Conservation (phyloP, 108 stramenopile species). For the Conticribra guillardii region DNA sequence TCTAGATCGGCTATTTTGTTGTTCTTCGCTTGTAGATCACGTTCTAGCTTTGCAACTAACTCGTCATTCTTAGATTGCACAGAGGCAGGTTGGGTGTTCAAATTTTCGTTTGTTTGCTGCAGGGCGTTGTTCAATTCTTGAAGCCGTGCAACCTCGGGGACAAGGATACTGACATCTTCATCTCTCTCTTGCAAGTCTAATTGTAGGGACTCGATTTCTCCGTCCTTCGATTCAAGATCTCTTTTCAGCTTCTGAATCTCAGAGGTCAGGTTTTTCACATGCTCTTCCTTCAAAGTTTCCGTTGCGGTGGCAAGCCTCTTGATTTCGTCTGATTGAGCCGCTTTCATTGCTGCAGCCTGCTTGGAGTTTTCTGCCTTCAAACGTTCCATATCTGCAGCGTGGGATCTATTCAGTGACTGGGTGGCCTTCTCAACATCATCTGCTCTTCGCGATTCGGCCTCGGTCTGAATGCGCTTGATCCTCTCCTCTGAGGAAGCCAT, state of each 20-base stretch:
- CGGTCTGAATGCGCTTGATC: background rate
- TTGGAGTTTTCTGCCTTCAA: background rate
- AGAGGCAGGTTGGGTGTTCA: conserved; percentile 23
- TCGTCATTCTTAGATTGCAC: conserved; percentile 36
- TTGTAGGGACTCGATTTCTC: conserved; percentile 27
- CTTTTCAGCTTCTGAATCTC: conserved; percentile 31
- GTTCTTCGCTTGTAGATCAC: conserved; percentile 24
- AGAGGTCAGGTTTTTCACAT: conserved; percentile 1
- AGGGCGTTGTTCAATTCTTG: too few species aligned
- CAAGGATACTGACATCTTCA: conserved; percentile 37
- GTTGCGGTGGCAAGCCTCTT: too few species aligned
- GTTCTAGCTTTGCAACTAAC: conserved; percentile 33
- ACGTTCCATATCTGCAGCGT: background rate
- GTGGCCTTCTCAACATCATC: background rate
- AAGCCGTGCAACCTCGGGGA: conserved; percentile 49
- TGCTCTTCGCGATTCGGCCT: background rate
- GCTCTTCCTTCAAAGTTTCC: too few species aligned
- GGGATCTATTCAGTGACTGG: background rate
- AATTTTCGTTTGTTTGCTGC: conserved; percentile 15
- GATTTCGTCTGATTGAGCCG: too few species aligned
- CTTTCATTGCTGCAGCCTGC: too few species aligned
- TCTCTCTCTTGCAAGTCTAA: conserved; percentile 26
- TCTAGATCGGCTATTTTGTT: conserved; percentile 33
- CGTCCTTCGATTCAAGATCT: conserved; percentile 23
- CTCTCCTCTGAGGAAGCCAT: background rate